Evolutionary conservation across 345 rosid species (phyloP), one percentile per base, ranked within the genome.

Genomic region (Ceriops zippeliana): DNA sequence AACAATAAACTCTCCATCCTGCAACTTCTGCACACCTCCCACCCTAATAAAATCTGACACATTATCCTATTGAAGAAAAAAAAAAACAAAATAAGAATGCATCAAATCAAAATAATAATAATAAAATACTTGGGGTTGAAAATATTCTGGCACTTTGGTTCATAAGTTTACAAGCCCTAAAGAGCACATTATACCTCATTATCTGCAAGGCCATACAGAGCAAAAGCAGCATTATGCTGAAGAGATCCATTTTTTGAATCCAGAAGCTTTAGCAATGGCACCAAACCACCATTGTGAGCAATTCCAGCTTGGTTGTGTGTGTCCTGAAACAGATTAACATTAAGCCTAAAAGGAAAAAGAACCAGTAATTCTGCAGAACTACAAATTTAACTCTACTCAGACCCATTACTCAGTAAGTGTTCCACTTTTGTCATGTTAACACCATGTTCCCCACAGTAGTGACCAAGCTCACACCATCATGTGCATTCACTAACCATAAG

Each of bases 221-320:
- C 93, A 89, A 96, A 96, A 24, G 99, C 99, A 52, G 97, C 99
- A 83, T 92, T 96, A 69, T 96, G 99, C 79, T 96, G 99, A 86
- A 96, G 79, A 61, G 97, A 96, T 65, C 98, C 98, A 81, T 89
- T 90, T 81, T 86, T 96, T 56, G 98, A 92, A 83, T 92, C 98
- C 27, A 96, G 89, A 80, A 96, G 98, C 89, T 89, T 92, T 73
- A 96, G 70, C 70, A 96, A 76, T 67, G 99, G 98, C 73, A 78
- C 78, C 70, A 96, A 80, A 58, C 99, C 98, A 80, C 99, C 99
- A 74, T 81, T 86, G 78, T 90, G 91, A 24, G 92, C 90, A 75
- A 96, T 92, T 65, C 99, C 99, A 76, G 98, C 98, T 84, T 96
- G 99, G 73, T 90, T 96, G 78, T 96, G 97, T 46, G 83, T 24